Evolutionary conservation across 768 basidiomycete genomes (phyloP).

Genomic region (Guyanaporus albipodus): DNA sequence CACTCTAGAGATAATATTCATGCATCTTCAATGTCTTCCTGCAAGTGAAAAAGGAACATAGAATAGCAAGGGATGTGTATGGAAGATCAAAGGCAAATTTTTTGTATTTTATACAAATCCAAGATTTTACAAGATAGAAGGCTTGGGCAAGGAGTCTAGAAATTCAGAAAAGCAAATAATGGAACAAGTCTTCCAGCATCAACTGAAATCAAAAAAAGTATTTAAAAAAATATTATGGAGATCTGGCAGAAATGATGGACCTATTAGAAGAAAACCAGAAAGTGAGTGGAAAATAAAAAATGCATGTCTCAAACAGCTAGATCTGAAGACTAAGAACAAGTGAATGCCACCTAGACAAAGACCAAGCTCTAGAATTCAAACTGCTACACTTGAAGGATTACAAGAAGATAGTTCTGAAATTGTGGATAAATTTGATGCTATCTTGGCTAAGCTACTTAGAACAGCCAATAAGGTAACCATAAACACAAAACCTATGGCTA

Average conservation of each 20-base stretch:
- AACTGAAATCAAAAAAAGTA: conserved; percentile 1
- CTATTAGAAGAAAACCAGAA: conserved; percentile 1
- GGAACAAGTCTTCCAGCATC: too few species aligned
- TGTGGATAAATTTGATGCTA: too few species aligned
- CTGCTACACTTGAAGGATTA: too few species aligned
- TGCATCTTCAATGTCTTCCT: conserved; percentile 5
- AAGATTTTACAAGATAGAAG: conserved; percentile 2
- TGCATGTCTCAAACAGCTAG: background rate
- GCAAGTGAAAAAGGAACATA: background rate
- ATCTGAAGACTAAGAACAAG: background rate
- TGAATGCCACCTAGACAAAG: conserved; percentile 4
- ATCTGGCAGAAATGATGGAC: background rate
- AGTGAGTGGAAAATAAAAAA: background rate
- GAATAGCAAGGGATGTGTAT: conserved; percentile 9
- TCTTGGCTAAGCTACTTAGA: too few species aligned
- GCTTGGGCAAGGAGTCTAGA: background rate
- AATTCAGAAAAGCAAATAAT: background rate
- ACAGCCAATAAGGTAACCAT: too few species aligned
- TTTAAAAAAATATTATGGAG: background rate
- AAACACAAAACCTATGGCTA: too few species aligned
- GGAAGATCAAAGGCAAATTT: background rate
- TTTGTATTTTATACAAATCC: conserved; percentile 3
- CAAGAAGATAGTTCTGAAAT: too few species aligned
- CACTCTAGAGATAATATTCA: background rate
- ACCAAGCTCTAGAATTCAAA: too few species aligned